These are phyloP conservation scores for Aspergillus vadensis DNA, from an alignment of 2,329 filamentous ascomycete species.

Conservation along the genomic window DNA sequence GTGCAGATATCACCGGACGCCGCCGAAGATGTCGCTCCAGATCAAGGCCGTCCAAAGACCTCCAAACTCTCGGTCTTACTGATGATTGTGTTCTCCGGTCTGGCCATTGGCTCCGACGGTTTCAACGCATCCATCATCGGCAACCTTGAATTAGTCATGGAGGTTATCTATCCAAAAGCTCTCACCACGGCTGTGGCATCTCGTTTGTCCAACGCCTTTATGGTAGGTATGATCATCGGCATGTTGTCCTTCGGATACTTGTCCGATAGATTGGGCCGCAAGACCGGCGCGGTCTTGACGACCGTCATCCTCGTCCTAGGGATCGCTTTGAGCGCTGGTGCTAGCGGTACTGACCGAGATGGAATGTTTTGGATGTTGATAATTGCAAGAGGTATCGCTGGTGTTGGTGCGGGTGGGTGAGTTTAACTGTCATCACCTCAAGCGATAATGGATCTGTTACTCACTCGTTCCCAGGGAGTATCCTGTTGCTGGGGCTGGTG, in stretches of 20 bases:
- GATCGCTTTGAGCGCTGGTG: conserved; percentile 51
- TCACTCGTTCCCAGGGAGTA: conserved; percentile 45
- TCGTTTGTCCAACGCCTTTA: conserved; percentile 57
- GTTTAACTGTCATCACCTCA: background rate
- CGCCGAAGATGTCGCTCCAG: background rate
- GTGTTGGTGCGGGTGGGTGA: conserved; percentile 45
- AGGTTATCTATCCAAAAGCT: conserved; percentile 24
- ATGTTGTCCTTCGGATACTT: conserved; percentile 58
- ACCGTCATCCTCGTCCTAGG: conserved; percentile 53
- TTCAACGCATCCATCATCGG: conserved; percentile 40
- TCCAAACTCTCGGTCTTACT: conserved; percentile 32
- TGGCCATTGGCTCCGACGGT: conserved; percentile 40
- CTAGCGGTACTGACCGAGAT: conserved; percentile 41
- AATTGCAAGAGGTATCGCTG: conserved; percentile 48
- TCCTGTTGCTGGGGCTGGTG: conserved; percentile 53
- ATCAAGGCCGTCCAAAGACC: conserved; percentile 9
- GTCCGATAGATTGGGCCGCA: conserved; percentile 54
- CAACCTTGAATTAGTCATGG: conserved; percentile 47
- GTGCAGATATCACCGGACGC: background rate
- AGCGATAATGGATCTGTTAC: background rate
- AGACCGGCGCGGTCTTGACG: conserved; percentile 52
- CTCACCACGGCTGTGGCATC: conserved; percentile 32
- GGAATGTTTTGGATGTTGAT: conserved; percentile 44
- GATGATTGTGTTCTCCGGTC: conserved; percentile 39
- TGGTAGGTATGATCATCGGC: conserved; percentile 60